These are phyloP conservation scores for Solanum tacnaense DNA, from an alignment of 257 asterid species.

Conservation along the genomic window DNA sequence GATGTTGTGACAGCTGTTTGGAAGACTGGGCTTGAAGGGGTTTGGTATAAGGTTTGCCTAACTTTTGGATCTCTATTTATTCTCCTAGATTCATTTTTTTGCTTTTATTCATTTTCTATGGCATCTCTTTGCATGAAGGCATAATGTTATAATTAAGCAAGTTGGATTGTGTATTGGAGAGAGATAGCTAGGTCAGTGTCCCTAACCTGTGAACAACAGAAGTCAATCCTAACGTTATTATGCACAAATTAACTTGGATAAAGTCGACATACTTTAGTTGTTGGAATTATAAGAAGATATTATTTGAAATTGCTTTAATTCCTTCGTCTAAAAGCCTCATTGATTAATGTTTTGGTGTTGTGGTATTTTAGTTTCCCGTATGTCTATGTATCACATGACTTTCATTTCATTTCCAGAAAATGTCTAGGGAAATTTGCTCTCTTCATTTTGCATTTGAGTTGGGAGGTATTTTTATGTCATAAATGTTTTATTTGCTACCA, in stretches of 20 bases:
- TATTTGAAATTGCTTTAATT: background rate
- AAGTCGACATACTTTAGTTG: background rate
- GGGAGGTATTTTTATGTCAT: background rate
- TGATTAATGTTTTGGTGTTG: background rate
- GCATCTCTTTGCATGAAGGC: background rate
- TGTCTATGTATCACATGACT: background rate
- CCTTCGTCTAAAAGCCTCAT: background rate
- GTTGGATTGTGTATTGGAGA: background rate
- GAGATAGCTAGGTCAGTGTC: background rate
- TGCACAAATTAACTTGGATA: background rate
- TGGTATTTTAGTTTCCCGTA: background rate
- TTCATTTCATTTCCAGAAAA: background rate
- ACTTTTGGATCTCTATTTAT: background rate
- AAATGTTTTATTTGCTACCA: background rate
- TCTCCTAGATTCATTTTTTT: background rate
- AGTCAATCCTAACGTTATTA: background rate
- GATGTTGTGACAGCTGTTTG: slow-evolving; percentile 96
- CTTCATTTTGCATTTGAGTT: background rate
- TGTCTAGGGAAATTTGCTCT: background rate
- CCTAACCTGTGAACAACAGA: background rate
- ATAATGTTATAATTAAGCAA: background rate
- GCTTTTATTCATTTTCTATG: background rate
- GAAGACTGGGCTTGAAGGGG: slow-evolving; percentile 98
- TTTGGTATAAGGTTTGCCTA: slow-evolving; percentile 80
- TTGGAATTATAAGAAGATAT: background rate